phyloP scores from a whole-genome alignment of 306 rosid species.

The Corylus heterophylla region DNA sequence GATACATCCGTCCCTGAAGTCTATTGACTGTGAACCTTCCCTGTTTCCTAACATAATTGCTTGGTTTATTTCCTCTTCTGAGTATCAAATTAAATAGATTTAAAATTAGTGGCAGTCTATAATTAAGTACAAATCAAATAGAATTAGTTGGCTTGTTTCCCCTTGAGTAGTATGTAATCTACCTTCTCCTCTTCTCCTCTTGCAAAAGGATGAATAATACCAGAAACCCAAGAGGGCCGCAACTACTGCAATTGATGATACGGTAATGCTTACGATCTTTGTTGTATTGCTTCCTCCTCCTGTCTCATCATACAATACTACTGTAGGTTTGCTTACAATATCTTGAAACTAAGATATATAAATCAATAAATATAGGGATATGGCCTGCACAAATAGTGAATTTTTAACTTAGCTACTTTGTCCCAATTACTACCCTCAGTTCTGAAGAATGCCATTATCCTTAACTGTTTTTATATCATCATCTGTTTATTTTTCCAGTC shows the following conservation, averaged over 20 bases:
- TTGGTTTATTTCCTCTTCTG: conserved; percentile 5
- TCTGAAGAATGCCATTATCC: too few relatives aligned
- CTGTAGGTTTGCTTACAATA: too few relatives aligned
- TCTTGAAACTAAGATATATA: not conserved
- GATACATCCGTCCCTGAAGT: not conserved
- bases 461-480: too few relatives aligned
- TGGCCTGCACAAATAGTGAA: not conserved
- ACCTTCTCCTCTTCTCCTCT: conserved; percentile 19
- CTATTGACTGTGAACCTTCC: not conserved
- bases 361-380: not conserved
- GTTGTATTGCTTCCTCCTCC: not conserved
- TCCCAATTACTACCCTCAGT: too few relatives aligned
- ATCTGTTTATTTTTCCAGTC: too few relatives aligned
- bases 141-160: not conserved
- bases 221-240: conserved; percentile 17
- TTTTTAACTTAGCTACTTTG: not conserved
- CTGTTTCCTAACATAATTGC: not conserved
- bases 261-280: conserved; percentile 4
- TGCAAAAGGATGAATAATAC: not conserved
- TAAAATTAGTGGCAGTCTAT: not conserved
- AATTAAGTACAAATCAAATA: not conserved
- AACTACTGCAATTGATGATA: conserved; percentile 19
- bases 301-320: not conserved
- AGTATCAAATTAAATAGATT: not conserved
- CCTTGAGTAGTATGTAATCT: not conserved